A percentile compares a stretch with the other conserved stretches of the same genome.
Evolutionary conservation across 441 rosid species (phyloP).

Genomic region (Euphorbia celastroides): DNA sequence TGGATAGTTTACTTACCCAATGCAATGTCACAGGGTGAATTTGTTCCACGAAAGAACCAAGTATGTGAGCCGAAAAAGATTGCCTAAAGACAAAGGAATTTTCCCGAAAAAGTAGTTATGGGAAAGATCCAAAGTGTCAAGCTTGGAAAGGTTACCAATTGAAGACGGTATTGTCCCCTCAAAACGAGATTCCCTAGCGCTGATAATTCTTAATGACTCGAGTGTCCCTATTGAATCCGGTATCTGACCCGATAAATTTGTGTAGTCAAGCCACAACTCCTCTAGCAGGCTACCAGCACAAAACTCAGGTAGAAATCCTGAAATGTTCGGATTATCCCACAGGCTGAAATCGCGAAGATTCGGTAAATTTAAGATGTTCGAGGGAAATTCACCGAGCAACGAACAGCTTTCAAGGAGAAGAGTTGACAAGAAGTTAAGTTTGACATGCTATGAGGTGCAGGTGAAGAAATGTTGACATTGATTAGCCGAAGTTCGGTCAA

Average conservation of each 20-base stretch:
- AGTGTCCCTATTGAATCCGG: slow-evolving; percentile 13
- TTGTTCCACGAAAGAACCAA: slow-evolving; percentile 38
- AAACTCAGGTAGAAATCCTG: slow-evolving; percentile 10
- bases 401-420: neutral
- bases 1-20: slow-evolving; percentile 12
- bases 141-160: neutral
- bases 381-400: neutral
- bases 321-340: no score
- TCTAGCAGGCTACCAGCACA: neutral
- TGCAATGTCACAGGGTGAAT: slow-evolving; percentile 26
- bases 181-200: neutral
- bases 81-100: slow-evolving; percentile 17
- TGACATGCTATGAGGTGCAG: neutral
- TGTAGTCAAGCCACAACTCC: accelerated
- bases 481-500: neutral
- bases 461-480: neutral
- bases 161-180: slow-evolving; percentile 8
- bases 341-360: no score
- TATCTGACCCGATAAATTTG: neutral
- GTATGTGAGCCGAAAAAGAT: slow-evolving; percentile 25
- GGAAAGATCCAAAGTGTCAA: slow-evolving; percentile 29
- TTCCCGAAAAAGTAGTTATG: slow-evolving; percentile 28
- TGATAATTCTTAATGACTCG: neutral
- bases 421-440: slow-evolving; percentile 4
- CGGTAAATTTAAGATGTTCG: no score